Percentiles rank a stretch among this genome's conserved stretches.
Evolutionary conservation across 2,329 filamentous ascomycete species (phyloP).

Genomic region (Huntiella abstrusa): DNA sequence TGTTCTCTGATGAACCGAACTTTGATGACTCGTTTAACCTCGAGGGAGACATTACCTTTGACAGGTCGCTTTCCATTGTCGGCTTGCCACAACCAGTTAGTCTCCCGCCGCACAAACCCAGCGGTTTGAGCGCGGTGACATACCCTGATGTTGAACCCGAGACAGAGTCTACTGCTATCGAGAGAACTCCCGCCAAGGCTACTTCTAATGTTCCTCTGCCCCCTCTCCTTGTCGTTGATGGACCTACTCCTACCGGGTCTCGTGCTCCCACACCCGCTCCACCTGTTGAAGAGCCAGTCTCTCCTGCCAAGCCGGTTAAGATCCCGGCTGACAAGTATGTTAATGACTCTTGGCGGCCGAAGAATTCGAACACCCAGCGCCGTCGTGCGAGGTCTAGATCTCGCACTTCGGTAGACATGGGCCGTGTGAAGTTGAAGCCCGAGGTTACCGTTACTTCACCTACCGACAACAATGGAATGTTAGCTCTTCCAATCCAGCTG

Average conservation of each 20-base stretch:
- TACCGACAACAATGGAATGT: slow-evolving; percentile 4
- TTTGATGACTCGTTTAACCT: slow-evolving; percentile 8
- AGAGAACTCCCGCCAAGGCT: background rate
- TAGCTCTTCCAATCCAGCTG: background rate
- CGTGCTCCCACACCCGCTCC: slow-evolving; percentile 5
- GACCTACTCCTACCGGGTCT: slow-evolving; percentile 10
- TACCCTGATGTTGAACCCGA: background rate
- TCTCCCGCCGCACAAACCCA: background rate
- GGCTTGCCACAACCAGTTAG: slow-evolving; percentile 1
- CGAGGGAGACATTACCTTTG: slow-evolving; percentile 7
- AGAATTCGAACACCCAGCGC: slow-evolving; percentile 1
- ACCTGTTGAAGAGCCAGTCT: no score
- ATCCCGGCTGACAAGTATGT: slow-evolving; percentile 4
- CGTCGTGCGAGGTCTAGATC: slow-evolving; percentile 6
- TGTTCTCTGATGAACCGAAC: slow-evolving; percentile 9
- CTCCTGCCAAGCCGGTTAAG: background rate
- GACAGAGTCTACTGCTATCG: background rate
- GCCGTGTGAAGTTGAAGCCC: background rate
- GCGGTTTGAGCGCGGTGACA: background rate
- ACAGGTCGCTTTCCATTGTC: slow-evolving; percentile 11
- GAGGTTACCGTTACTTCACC: slow-evolving; percentile 4
- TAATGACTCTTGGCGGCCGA: slow-evolving; percentile 9
- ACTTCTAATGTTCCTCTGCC: background rate
- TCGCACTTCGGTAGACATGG: background rate
- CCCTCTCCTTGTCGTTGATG: slow-evolving; percentile 8